These are phyloP conservation scores for Kickxella alabastrina DNA, from an alignment of 192 early-diverging fungal species.

Conservation along the genomic window DNA sequence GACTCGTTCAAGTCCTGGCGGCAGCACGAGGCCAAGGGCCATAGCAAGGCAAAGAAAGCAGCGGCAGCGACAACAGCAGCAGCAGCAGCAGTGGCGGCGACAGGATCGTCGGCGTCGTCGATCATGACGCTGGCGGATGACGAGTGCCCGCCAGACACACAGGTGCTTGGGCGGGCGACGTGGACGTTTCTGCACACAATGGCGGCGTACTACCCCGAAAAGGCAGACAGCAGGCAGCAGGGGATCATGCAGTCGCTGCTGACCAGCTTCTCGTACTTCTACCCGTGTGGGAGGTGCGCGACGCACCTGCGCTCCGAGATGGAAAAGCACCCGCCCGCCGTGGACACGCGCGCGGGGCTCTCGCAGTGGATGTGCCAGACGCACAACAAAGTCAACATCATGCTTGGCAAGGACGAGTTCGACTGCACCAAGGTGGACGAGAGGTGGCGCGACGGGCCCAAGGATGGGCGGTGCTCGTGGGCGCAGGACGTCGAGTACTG, in stretches of 20 bases:
- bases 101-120: conserved; percentile 10
- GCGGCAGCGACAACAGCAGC: conserved; percentile 9
- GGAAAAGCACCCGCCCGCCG: conserved; percentile 68
- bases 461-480: conserved; percentile 64
- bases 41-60: conserved; percentile 20
- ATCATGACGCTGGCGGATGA: conserved; percentile 17
- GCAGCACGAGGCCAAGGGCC: conserved; percentile 48
- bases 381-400: conserved; percentile 93
- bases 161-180: conserved; percentile 78
- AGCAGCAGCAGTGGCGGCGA: conserved; percentile 1
- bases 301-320: conserved; percentile 79
- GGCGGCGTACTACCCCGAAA: conserved; percentile 93
- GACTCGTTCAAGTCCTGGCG: conserved; percentile 72
- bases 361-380: conserved; percentile 87
- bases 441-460: conserved; percentile 82
- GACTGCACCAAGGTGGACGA: conserved; percentile 94
- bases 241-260: conserved; percentile 71
- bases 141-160: conserved; percentile 80
- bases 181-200: conserved; percentile 99
- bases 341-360: conserved; percentile 64
- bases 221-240: conserved; percentile 67
- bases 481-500: conserved; percentile 43
- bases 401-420: conserved; percentile 83
- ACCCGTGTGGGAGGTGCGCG: conserved; percentile 90
- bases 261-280: conserved; percentile 74